Evolutionary conservation across 2,329 filamentous ascomycete genomes (phyloP), one percentile per base, ranked within the genome.

Genomic region (Aspergillus tanneri): DNA sequence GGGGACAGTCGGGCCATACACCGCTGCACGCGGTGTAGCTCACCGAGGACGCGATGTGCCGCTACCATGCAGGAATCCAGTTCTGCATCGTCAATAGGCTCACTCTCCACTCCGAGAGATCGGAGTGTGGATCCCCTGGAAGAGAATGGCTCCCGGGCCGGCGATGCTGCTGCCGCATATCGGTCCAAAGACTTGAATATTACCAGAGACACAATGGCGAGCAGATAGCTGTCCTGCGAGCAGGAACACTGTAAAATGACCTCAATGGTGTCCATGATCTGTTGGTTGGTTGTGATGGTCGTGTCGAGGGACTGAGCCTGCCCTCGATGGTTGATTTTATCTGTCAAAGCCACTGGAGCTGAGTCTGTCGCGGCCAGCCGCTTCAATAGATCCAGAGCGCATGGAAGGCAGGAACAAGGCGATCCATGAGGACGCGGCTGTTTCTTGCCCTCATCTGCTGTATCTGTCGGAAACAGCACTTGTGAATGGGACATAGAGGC

Each of bases 11-110:
- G 48, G 36, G 64, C 63, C 5, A 70, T 54, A 7, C 70, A 49
- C 16, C 58, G 50, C 50, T 66, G 67, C 8, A 66, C 65, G 28
- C 63, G 64, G 47, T 71, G 65, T 30, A 72, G 53, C 47, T 72
- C 67, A 25, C 61, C 54, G n/a, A 72, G 62, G 12, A 72, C 61
- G 8, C 66, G 52, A 57, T 69, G 68, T 12, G 64, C 61, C 2
- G 60, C 54, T 53, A 61, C 54, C 35, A 14, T 41, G 11, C 34
- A 45, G 34, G 27, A 19, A 23, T 24, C 14, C 50, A 46, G n/a
- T 9, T n/a, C 34, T 3, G 14, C 14, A 9, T 10, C 10, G 12
- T 10, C 34, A n/a, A n/a, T n/a, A n/a, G n/a, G n/a, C n/a, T n/a
- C n/a, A n/a, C n/a, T n/a, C n/a, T n/a, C n/a, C n/a, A n/a, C n/a